Percentiles rank a stretch among this genome's conserved stretches.
phyloP scores from a whole-genome alignment of 371 early-diverging fungal species.

The Syncephalastrum contaminatum region DNA sequence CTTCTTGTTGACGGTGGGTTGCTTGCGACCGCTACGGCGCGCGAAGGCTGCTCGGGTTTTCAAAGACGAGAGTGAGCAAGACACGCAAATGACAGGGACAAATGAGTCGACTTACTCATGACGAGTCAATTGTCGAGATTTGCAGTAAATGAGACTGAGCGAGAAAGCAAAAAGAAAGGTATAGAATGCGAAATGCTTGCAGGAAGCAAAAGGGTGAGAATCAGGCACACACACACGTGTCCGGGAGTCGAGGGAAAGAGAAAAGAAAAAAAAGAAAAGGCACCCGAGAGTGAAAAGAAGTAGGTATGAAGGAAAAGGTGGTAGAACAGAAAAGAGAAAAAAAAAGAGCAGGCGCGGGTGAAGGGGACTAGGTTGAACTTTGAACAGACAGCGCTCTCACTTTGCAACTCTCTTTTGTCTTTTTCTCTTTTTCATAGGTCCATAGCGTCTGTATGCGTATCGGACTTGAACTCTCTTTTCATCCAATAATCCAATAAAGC shows the following conservation, averaged over 20 bases:
- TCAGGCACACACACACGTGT: too few species aligned
- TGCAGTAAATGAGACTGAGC: too few species aligned
- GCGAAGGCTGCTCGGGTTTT: conserved; percentile 12
- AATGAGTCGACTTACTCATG: conserved; percentile 13
- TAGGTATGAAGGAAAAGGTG: neutral
- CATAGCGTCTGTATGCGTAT: neutral
- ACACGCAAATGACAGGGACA: too few species aligned
- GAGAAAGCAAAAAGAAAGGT: too few species aligned
- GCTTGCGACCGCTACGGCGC: conserved; percentile 22
- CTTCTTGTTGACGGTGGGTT: conserved; percentile 13
- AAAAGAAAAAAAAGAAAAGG: too few species aligned
- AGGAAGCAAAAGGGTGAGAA: too few species aligned
- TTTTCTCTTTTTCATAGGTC: too few species aligned
- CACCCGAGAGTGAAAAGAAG: too few species aligned
- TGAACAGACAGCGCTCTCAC: conserved; percentile 2
- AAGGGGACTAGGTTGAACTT: neutral
- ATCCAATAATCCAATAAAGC: neutral
- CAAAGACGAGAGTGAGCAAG: too few species aligned
- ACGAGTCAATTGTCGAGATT: conserved; percentile 1
- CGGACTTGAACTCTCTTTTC: conserved; percentile 5
- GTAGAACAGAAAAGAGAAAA: neutral
- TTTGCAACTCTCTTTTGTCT: conserved; percentile 5
- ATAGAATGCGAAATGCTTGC: too few species aligned
- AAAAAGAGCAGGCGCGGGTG: conserved; percentile 5
- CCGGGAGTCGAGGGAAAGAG: too few species aligned